Percentiles rank a stretch among this genome's conserved stretches.
Conservation (phyloP, 2,329 filamentous ascomycete genomes). For the Paraphaeosphaeria minitans region DNA sequence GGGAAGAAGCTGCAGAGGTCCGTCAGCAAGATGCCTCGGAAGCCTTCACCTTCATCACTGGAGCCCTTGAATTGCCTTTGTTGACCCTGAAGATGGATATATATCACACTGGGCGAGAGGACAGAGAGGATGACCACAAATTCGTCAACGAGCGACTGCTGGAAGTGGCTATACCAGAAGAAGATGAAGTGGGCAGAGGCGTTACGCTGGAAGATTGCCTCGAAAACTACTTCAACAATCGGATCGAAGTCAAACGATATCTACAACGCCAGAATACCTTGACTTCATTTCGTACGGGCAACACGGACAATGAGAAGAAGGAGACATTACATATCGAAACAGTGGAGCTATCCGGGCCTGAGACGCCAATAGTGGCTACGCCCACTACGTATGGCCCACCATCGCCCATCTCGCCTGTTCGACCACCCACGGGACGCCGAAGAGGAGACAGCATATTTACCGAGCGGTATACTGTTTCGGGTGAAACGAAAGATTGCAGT, state of each 20-base stretch:
- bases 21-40: slow-evolving; percentile 95
- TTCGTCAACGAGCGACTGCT: slow-evolving; percentile 89
- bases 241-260: slow-evolving; percentile 85
- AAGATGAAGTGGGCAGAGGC: slow-evolving; percentile 63
- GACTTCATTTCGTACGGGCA: slow-evolving; percentile 50
- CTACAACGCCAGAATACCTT: slow-evolving; percentile 65
- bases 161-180: slow-evolving; percentile 86
- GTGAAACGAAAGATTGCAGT: slow-evolving; percentile 54
- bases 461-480: slow-evolving; percentile 46
- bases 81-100: slow-evolving; percentile 92
- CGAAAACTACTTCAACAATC: slow-evolving; percentile 93
- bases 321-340: slow-evolving; percentile 52
- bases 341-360: slow-evolving; percentile 44
- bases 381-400: slow-evolving; percentile 35
- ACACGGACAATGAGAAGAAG: slow-evolving; percentile 42
- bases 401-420: slow-evolving; percentile 31
- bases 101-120: slow-evolving; percentile 86
- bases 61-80: slow-evolving; percentile 82
- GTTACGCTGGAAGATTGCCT: slow-evolving; percentile 89
- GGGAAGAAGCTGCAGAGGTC: slow-evolving; percentile 77
- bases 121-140: slow-evolving; percentile 87
- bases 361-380: slow-evolving; percentile 43
- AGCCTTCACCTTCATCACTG: slow-evolving; percentile 93
- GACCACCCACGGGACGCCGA: slow-evolving; percentile 42
- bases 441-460: slow-evolving; percentile 58